A percentile compares a stretch with the other conserved stretches of the same genome.
phyloP scores from a whole-genome alignment of 2,329 filamentous ascomycete genomes.

The Lasiodiplodia theobromae region DNA sequence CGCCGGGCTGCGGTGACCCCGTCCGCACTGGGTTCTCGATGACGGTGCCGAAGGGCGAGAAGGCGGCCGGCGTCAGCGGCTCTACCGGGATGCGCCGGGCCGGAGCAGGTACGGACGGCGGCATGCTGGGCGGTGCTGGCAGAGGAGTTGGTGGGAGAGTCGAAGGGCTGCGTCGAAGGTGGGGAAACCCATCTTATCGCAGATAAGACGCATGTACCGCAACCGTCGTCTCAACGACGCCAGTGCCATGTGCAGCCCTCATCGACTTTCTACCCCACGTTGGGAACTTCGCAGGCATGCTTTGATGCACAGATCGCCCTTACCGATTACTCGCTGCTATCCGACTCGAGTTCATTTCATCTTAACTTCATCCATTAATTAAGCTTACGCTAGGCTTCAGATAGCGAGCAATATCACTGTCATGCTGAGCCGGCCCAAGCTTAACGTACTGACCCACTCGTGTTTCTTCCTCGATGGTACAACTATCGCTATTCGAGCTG shows the following conservation, averaged over 20 bases:
- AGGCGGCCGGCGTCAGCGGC: constrained; percentile 72
- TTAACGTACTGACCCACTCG: too few species aligned
- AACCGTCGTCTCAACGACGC: not conserved
- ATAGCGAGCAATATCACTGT: too few species aligned
- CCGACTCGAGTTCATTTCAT: too few species aligned
- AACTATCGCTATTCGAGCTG: too few species aligned
- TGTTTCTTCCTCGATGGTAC: too few species aligned
- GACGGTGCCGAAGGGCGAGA: constrained; percentile 83
- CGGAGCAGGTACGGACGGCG: constrained; percentile 48
- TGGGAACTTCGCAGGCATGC: not conserved
- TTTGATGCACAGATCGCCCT: too few species aligned
- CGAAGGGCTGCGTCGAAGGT: not conserved
- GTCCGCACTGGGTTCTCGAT: constrained; percentile 71
- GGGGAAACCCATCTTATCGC: not conserved
- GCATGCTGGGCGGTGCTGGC: constrained; percentile 29
- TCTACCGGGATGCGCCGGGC: constrained; percentile 62
- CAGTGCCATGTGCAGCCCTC: too few species aligned
- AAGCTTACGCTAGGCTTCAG: too few species aligned
- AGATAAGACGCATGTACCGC: not conserved
- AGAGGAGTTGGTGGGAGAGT: not conserved
- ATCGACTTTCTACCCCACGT: too few species aligned
- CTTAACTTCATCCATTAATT: too few species aligned
- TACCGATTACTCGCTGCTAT: too few species aligned
- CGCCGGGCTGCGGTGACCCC: constrained; percentile 54
- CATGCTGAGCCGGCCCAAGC: too few species aligned